Evolutionary conservation across 805 yeast species (phyloP).

Genomic region (Millerozyma acaciae): DNA sequence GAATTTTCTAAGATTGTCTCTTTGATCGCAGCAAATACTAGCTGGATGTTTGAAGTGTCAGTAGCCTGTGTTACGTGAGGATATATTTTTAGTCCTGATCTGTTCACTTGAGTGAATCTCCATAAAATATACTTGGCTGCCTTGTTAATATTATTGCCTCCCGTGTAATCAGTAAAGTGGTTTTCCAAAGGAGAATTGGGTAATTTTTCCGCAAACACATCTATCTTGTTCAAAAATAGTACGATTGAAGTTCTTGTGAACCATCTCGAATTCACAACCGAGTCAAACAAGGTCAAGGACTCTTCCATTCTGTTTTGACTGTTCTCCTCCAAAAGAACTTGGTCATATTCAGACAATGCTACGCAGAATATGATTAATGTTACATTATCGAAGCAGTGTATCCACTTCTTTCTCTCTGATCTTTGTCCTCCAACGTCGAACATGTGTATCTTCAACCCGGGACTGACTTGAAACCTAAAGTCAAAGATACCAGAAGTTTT

Average conservation of each 20-base stretch:
- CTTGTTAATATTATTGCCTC: conserved; percentile 83
- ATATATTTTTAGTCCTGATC: conserved; percentile 75
- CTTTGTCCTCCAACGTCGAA: conserved; percentile 94
- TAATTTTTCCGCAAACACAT: conserved; percentile 81
- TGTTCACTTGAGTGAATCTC: conserved; percentile 82
- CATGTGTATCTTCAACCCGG: conserved; percentile 41
- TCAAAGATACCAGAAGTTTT: conserved; percentile 93
- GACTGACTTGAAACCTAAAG: conserved; percentile 71
- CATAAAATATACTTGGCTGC: conserved; percentile 90
- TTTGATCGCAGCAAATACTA: conserved; percentile 81
- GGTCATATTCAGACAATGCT: conserved; percentile 88
- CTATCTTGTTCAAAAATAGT: conserved; percentile 83
- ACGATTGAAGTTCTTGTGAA: conserved; percentile 83
- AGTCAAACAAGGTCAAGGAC: conserved; percentile 78
- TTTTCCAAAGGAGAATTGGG: conserved; percentile 76
- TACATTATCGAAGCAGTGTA: conserved; percentile 92
- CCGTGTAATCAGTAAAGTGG: conserved; percentile 86
- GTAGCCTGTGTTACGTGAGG: conserved; percentile 96
- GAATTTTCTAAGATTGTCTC: conserved; percentile 77
- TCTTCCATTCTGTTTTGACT: conserved; percentile 77
- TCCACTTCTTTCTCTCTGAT: conserved; percentile 95
- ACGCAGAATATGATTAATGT: conserved; percentile 88
- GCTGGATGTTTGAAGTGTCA: conserved; percentile 81
- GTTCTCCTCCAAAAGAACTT: conserved; percentile 71
- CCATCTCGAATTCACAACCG: conserved; percentile 91